Evolutionary conservation across 1,139 yeast species (phyloP).

Genomic region (Yarrowia galli): DNA sequence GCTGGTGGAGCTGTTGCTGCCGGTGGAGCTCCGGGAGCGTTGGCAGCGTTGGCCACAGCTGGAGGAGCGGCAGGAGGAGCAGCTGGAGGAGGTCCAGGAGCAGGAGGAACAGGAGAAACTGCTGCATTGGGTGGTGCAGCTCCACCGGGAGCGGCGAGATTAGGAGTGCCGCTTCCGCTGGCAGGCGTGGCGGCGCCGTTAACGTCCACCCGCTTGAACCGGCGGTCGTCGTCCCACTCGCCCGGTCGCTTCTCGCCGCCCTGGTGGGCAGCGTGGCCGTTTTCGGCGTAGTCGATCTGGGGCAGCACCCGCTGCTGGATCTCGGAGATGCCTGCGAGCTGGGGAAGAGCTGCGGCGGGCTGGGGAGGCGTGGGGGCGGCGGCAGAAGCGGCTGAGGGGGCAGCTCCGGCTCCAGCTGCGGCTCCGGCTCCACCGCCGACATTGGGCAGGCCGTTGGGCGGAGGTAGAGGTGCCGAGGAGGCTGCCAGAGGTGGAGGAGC

Average conservation of each 20-base stretch:
- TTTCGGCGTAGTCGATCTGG: conserved; percentile 33
- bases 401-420: conserved; percentile 40
- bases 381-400: conserved; percentile 46
- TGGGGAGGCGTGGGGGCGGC: conserved; percentile 44
- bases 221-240: conserved; percentile 35
- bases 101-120: too few species aligned
- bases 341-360: conserved; percentile 45
- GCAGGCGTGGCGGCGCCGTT: conserved; percentile 36
- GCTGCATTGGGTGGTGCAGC: too few species aligned
- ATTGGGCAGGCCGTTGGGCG: conserved; percentile 45
- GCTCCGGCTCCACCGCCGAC: too few species aligned
- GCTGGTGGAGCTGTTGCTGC: background rate
- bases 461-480: conserved; percentile 46
- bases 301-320: conserved; percentile 34
- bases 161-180: background rate
- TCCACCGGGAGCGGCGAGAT: background rate
- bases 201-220: conserved; percentile 36
- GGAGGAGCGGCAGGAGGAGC: background rate
- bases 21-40: background rate
- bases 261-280: conserved; percentile 16
- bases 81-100: background rate
- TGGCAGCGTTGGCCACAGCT: background rate
- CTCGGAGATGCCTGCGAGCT: conserved; percentile 28
- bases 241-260: conserved; percentile 38
- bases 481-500: conserved; percentile 37